Evolutionary conservation across 106 monocot genomes (phyloP), one percentile per base, ranked within the genome.

Genomic region (Apostasia ramifera): DNA sequence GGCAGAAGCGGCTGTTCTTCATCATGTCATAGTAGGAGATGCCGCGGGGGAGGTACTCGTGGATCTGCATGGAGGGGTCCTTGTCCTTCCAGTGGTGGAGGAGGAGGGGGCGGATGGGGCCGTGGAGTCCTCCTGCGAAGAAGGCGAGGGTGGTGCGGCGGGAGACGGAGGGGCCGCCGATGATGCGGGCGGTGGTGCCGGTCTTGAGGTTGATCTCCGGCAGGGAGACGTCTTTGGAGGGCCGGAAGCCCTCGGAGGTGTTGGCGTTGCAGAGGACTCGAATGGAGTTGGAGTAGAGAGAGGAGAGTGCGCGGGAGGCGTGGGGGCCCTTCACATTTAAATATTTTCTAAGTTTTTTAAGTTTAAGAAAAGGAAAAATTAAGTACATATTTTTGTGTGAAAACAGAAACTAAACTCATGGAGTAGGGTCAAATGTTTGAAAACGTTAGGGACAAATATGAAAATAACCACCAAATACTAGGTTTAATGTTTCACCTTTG

Each of bases 201-300:
- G 78, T 79, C 67, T 72, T 78, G 38, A 92, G 75, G 68, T 87
- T 89, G 60, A 97, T 85, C 70, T 97, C 92, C 1, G 89, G 91
- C 11, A 95, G 79, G 0, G 88, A 69, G 1, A 82, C 88, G 48
- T 95, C 94, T 55, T 86, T 91, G 11, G 53, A 52, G 37, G 91
- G 94, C 47, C 70, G 57, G 82, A 95, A 95, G 9, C 94, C 91
- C 49, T 95, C 94, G 1, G 94, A 91, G 8, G 80, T 81, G 78
- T 95, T 91, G 62, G 91, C 91, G 53, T 95, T 91, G 83, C 94
- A 95, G 0, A 95, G 76, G 43, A 84, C 94, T 6, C 91, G 78
- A 46, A 94, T 91, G 47, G 94, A 91, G 67, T 91, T 85, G 51
- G 55, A 51, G 75, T 81, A 78, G 6, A 94, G 75, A 6, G 91